phyloP scores from a whole-genome alignment of 352 stramenopile species.

The Globisporangium spiculum region DNA sequence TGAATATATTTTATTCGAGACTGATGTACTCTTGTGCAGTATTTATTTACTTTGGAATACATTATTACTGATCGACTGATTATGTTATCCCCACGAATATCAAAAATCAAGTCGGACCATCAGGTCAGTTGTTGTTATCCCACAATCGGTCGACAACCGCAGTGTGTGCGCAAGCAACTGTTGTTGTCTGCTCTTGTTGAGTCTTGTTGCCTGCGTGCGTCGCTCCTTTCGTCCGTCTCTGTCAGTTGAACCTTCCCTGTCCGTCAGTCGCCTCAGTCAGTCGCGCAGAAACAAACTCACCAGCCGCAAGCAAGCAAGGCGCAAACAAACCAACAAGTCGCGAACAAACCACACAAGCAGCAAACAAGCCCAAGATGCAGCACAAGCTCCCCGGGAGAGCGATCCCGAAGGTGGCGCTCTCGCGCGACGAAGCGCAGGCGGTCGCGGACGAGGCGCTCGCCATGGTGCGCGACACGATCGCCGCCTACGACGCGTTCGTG shows the following conservation, averaged over 20 bases:
- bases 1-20: no score
- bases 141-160: no score
- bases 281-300: neutral
- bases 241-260: neutral
- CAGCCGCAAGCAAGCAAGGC: neutral
- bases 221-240: neutral
- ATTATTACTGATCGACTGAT: no score
- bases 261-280: neutral
- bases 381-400: slow-evolving; percentile 5
- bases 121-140: no score
- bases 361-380: neutral
- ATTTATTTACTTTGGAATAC: no score
- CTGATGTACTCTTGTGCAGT: no score
- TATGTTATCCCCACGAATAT: no score
- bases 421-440: slow-evolving; percentile 6
- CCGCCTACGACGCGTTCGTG: slow-evolving; percentile 9
- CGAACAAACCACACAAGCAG: neutral
- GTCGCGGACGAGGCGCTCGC: slow-evolving; percentile 1
- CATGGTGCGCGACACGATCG: slow-evolving; percentile 10
- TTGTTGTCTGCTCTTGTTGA: no score
- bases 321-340: no score
- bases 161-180: no score
- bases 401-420: slow-evolving; percentile 9
- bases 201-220: no score
- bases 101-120: no score